Evolutionary conservation across 1,284 basidiomycete species (phyloP).

Genomic region (Ganoderma lingzhi): DNA sequence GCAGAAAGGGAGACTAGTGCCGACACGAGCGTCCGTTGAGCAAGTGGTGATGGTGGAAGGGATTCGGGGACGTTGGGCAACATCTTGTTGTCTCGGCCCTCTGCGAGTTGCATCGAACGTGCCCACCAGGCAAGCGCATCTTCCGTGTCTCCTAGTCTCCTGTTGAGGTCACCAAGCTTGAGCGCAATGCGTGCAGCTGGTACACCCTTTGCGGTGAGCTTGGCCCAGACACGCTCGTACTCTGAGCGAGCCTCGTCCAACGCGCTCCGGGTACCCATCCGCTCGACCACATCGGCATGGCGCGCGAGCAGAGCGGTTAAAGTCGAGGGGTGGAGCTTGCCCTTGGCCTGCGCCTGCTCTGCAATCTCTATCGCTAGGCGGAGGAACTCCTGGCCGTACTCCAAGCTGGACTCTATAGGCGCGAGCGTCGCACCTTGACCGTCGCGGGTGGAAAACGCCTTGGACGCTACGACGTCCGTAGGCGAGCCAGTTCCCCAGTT

Average conservation of each 20-base stretch:
- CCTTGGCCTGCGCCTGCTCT: slow-evolving; percentile 45
- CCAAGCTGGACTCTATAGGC: slow-evolving; percentile 60
- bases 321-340: slow-evolving; percentile 58
- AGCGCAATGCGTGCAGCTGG: slow-evolving; percentile 65
- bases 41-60: slow-evolving; percentile 65
- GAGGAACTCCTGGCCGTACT: slow-evolving; percentile 65
- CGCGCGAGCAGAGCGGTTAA: slow-evolving; percentile 66
- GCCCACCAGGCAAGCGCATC: slow-evolving; percentile 75
- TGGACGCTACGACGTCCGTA: slow-evolving; percentile 48
- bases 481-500: slow-evolving; percentile 71
- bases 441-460: slow-evolving; percentile 46
- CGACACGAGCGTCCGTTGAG: slow-evolving; percentile 72
- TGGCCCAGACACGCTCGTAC: slow-evolving; percentile 71
- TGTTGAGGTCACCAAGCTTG: slow-evolving; percentile 72
- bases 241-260: slow-evolving; percentile 66
- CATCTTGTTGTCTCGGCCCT: slow-evolving; percentile 35
- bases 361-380: slow-evolving; percentile 57
- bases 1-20: slow-evolving; percentile 78
- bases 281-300: slow-evolving; percentile 73
- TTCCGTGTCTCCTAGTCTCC: slow-evolving; percentile 57
- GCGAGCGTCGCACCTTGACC: slow-evolving; percentile 48
- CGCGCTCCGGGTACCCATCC: slow-evolving; percentile 65
- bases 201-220: slow-evolving; percentile 48
- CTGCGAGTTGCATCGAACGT: slow-evolving; percentile 57
- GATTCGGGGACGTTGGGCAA: slow-evolving; percentile 44